Percentiles rank a stretch among this genome's conserved stretches.
Conservation (phyloP, 805 yeast species). For the Zygosaccharomyces bisporus region DNA sequence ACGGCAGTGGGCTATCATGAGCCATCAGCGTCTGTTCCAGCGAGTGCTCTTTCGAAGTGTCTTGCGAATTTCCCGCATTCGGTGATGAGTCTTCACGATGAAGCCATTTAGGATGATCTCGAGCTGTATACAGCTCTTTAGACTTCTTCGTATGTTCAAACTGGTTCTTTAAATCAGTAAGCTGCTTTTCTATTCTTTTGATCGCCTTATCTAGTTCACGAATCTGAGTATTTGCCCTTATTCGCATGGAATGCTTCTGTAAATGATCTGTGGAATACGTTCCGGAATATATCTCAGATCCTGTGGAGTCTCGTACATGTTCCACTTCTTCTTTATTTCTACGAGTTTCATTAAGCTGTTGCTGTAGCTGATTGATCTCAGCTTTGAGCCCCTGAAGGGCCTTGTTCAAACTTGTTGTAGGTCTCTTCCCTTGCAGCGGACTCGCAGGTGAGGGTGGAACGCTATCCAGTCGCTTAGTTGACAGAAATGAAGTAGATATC, state of each 20-base stretch:
- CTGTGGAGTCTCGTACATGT: slow-evolving; percentile 27
- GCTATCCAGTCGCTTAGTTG: slow-evolving; percentile 29
- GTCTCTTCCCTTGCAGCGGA: slow-evolving; percentile 25
- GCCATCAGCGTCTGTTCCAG: slow-evolving; percentile 6
- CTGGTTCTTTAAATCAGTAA: slow-evolving; percentile 24
- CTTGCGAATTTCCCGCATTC: slow-evolving; percentile 1
- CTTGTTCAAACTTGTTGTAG: slow-evolving; percentile 26
- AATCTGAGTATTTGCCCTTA: slow-evolving; percentile 33
- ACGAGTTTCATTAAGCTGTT: slow-evolving; percentile 20
- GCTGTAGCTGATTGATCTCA: slow-evolving; percentile 26
- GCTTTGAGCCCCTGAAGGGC: slow-evolving; percentile 20
- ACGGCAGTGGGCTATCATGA: slow-evolving; percentile 3
- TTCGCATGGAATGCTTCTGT: slow-evolving; percentile 35
- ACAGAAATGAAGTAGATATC: slow-evolving; percentile 35
- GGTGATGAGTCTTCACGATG: neutral
- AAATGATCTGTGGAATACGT: slow-evolving; percentile 37
- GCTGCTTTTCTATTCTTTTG: slow-evolving; percentile 28
- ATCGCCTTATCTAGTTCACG: slow-evolving; percentile 32
- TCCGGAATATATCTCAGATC: slow-evolving; percentile 33
- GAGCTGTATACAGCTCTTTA: slow-evolving; percentile 4
- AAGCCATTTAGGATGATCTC: slow-evolving; percentile 3
- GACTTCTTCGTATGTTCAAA: slow-evolving; percentile 20
- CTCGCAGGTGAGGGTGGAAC: slow-evolving; percentile 29
- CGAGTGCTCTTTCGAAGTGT: slow-evolving; percentile 6
- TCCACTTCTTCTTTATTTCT: slow-evolving; percentile 29